Percentiles rank a stretch among this genome's conserved stretches.
These are phyloP conservation scores for Penicillium samsonianum DNA, from an alignment of 495 filamentous ascomycete genomes.

Conservation along the genomic window DNA sequence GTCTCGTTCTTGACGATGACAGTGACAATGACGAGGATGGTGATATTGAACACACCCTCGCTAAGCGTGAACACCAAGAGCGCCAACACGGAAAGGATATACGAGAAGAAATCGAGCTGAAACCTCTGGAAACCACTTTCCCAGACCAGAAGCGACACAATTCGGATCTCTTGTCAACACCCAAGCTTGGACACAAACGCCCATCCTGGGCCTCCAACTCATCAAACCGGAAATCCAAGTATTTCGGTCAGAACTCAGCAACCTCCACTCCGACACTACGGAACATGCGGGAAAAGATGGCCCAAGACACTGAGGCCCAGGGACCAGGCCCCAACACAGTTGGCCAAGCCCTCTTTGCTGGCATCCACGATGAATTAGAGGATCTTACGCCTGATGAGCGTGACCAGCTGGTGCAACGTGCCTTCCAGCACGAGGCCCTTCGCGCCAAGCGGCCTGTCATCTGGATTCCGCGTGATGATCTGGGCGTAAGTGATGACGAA, in stretches of 20 bases:
- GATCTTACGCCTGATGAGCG: slow-evolving; percentile 90
- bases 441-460: slow-evolving; percentile 83
- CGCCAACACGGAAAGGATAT: slow-evolving; percentile 39
- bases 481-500: slow-evolving; percentile 92
- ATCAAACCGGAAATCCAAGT: slow-evolving; percentile 44
- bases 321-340: slow-evolving; percentile 50
- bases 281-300: slow-evolving; percentile 40
- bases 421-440: slow-evolving; percentile 88
- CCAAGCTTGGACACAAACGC: slow-evolving; percentile 25
- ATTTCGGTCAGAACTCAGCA: slow-evolving; percentile 39
- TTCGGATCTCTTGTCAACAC: slow-evolving; percentile 20
- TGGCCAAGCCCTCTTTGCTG: slow-evolving; percentile 80
- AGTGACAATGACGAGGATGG: slow-evolving; percentile 25
- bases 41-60: slow-evolving; percentile 49
- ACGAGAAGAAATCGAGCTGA: slow-evolving; percentile 64
- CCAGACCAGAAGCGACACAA: slow-evolving; percentile 21
- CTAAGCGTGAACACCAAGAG: slow-evolving; percentile 40
- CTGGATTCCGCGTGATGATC: slow-evolving; percentile 91
- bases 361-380: slow-evolving; percentile 88
- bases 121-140: slow-evolving; percentile 46
- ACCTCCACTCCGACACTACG: slow-evolving; percentile 34
- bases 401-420: slow-evolving; percentile 80
- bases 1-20: slow-evolving; percentile 43
- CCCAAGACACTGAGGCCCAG: slow-evolving; percentile 67
- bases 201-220: slow-evolving; percentile 47